Evolutionary conservation across 371 early-diverging fungal genomes (phyloP).

Genomic region (Blakeslea trispora): DNA sequence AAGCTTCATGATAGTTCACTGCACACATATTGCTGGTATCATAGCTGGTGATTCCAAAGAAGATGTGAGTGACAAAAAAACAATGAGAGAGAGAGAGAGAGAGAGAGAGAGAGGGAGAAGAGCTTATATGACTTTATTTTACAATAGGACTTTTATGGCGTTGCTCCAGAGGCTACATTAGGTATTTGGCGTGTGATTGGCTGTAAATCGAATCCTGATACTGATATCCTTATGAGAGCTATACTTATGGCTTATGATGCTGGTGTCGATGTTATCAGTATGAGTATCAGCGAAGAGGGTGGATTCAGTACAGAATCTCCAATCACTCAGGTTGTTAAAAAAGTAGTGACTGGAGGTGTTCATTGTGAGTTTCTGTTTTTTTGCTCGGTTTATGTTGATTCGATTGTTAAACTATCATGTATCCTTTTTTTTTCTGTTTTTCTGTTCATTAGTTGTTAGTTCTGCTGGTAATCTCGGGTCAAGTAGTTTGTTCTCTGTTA

Average conservation of each 20-base stretch:
- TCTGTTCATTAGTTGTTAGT: slow-evolving; percentile 14
- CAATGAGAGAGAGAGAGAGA: too few relatives aligned
- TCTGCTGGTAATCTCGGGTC: background rate
- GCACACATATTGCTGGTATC: slow-evolving; percentile 70
- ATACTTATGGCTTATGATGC: slow-evolving; percentile 58
- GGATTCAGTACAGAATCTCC: slow-evolving; percentile 41
- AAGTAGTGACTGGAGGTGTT: slow-evolving; percentile 26
- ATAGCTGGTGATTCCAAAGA: slow-evolving; percentile 54
- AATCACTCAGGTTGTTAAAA: background rate
- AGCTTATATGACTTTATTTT: too few relatives aligned
- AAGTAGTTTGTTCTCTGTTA: too few relatives aligned
- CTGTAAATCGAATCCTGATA: slow-evolving; percentile 38
- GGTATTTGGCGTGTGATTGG: slow-evolving; percentile 63
- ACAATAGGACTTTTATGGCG: slow-evolving; percentile 50
- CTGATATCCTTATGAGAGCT: slow-evolving; percentile 59
- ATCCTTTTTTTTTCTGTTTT: background rate
- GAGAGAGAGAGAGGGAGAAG: too few relatives aligned
- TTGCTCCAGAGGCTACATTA: slow-evolving; percentile 65
- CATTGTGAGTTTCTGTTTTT: background rate
- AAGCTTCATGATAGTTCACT: slow-evolving; percentile 61
- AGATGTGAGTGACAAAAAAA: slow-evolving; percentile 1
- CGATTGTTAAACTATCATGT: too few relatives aligned
- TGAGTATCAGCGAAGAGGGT: slow-evolving; percentile 56
- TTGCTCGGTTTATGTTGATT: too few relatives aligned
- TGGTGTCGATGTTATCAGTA: slow-evolving; percentile 59